These are phyloP conservation scores for Silene conica DNA, from an alignment of 148 eudicot species.

Conservation along the genomic window DNA sequence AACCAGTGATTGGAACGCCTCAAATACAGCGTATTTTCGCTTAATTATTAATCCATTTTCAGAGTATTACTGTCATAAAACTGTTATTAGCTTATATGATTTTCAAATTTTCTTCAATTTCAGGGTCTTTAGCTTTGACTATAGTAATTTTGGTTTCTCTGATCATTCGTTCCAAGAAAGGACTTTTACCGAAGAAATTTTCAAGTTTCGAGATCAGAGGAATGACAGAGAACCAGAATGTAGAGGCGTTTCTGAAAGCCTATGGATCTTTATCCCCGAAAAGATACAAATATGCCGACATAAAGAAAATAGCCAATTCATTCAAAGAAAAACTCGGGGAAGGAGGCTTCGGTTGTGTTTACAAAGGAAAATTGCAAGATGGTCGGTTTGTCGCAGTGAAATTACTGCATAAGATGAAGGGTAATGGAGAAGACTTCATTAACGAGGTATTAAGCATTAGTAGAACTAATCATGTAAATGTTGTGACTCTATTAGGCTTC, in stretches of 20 bases:
- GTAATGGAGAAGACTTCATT: conserved; percentile 30
- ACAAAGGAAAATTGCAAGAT: conserved; percentile 52
- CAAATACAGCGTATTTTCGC: no score
- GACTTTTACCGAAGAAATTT: not conserved
- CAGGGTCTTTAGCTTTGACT: not conserved
- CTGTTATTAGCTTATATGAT: no score
- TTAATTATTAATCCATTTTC: not conserved
- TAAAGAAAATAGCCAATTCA: conserved; percentile 53
- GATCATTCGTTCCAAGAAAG: not conserved
- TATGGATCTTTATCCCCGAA: conserved; percentile 29
- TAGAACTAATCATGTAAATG: conserved; percentile 58
- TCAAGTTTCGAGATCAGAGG: not conserved
- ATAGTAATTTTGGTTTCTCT: not conserved
- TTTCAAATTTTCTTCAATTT: not conserved
- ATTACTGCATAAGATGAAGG: conserved; percentile 25
- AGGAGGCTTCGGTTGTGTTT: conserved; percentile 78
- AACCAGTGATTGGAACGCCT: no score
- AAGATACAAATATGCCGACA: conserved; percentile 47
- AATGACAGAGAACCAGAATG: conserved; percentile 5
- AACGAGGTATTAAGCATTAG: conserved; percentile 51
- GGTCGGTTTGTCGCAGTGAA: conserved; percentile 72
- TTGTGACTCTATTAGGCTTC: conserved; percentile 53
- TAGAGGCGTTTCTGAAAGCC: conserved; percentile 21
- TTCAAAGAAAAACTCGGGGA: conserved; percentile 68
- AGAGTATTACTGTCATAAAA: no score